Base-by-base conservation (phyloP, 106 monocot genomes). In the Ottelia alismoides region DNA sequence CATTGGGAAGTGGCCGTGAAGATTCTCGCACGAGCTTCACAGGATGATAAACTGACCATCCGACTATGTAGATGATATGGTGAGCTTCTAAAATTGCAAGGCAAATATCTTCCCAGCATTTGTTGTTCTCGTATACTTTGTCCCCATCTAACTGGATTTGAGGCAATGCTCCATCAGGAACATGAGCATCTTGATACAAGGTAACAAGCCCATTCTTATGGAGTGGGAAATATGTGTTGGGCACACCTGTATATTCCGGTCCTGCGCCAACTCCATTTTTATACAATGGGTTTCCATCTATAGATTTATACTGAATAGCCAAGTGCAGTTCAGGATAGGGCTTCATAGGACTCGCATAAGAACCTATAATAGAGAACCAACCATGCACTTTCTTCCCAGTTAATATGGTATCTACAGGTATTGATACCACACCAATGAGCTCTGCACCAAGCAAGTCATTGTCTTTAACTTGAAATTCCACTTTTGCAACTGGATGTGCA, bases 21-120 rank as follows among this genome's bases (percentile, higher is more conserved):
- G 74, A 61, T 22, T 81, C 86, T 51, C 86, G 63, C 7, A 87
- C 61, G n/a, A 87, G 81, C 54, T 61, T 77, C 30, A 87, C 74
- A 3, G 28, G 66, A 30, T 81, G 80, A 57, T 59, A 78, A 25
- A 81, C 43, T 1, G 86, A 87, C 81, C 86, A 87, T 1, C 86
- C 86, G 44, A 81, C 65, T 16, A 87, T 65, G 56, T 87, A 87
- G 24, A 87, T 74, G 18, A 87, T 40, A 45, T 87, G 81, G 31
- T 72, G 81, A 27, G 86, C 81, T 60, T 81, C 78, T 18, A 72
- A 2, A 24, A 81, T 81, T 2, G 78, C 71, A 57, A 78, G 70
- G 58, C 77, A 81, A 18, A 87, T 77, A 28, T 87, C 86, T 68
- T 81, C 81, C 86, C 86, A 87, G 52, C 86, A 87, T 29, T 61